Evolutionary conservation across 345 rosid species (phyloP), one percentile per base, ranked within the genome.

Genomic region (Hibiscus syriacus): DNA sequence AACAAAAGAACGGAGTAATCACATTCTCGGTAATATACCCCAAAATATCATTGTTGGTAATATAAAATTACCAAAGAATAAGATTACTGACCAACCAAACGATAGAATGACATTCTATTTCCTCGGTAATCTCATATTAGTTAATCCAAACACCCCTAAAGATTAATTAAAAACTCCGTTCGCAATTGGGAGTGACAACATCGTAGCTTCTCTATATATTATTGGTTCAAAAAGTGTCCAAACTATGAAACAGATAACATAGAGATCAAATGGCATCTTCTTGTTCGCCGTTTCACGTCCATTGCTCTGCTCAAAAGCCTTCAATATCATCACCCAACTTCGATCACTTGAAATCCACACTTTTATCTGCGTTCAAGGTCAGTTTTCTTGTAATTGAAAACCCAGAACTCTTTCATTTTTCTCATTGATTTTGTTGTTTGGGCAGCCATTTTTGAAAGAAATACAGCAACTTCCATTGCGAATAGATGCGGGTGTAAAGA

Each of bases 401-500:
- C 39, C 32, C 38, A 11, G 13, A 46, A 46, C 20, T 0, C 22
- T 12, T 13, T 6, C 2, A 13, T 34, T 34, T 68, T 54, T 11
- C 20, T 13, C 26, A 0, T 59, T 20, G 2, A 17, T 25, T 56
- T 27, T 2, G n/a, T 14, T 10, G 66, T 48, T 53, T 27, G 7
- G 19, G 30, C 77, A 80, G 84, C 81, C 83, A 29, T 50, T 74
- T 4, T 14, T 64, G 22, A 73, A 52, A 34, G 68, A 64, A 63
- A 30, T 62, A 67, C 71, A 68, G 68, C 39, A 38, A 16, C 23
- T 55, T 69, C 67, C 78, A 7, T n/a, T 77, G 63, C 75, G 48
- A 12, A 20, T 67, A 25, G 79, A 76, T 8, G 34, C 58, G 13
- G 75, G 75, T 13, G 68, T 77, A 9, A 79, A 55, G 17, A 70